A percentile compares a stretch with the other conserved stretches of the same genome.
Conservation (phyloP, 805 yeast species). For the Candida namnaoensis region DNA sequence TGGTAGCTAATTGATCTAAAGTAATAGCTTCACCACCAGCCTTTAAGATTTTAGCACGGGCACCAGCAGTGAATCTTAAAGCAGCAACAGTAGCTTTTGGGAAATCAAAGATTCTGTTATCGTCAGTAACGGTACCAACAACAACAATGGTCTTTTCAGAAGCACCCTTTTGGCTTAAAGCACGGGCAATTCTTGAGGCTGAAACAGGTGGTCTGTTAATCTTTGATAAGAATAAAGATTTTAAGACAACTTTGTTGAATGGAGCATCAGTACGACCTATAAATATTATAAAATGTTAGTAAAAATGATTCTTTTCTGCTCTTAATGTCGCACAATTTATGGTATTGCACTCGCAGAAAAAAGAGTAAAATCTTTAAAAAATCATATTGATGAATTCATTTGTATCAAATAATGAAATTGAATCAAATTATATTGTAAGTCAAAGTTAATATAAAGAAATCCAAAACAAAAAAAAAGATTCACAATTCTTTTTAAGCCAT, state of each 20-base stretch:
- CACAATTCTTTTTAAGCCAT: no score
- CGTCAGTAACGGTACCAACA: slow-evolving; percentile 99
- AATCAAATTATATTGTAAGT: no score
- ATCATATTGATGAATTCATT: no score
- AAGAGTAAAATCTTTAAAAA: background rate
- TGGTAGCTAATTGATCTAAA: slow-evolving; percentile 96
- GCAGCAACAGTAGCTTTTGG: slow-evolving; percentile 99
- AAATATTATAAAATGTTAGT: slow-evolving; percentile 25
- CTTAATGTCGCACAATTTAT: slow-evolving; percentile 28
- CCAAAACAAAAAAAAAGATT: no score
- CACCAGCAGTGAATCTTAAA: slow-evolving; percentile 98
- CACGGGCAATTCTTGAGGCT: slow-evolving; percentile 81
- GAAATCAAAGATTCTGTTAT: slow-evolving; percentile 85
- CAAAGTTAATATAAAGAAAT: no score
- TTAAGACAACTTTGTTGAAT: slow-evolving; percentile 96
- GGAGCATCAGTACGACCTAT: slow-evolving; percentile 97
- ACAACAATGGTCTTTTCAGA: slow-evolving; percentile 90
- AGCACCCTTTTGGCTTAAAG: slow-evolving; percentile 77
- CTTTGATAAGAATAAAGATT: slow-evolving; percentile 93
- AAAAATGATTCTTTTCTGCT: slow-evolving; percentile 33
- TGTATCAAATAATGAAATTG: no score
- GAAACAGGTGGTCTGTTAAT: slow-evolving; percentile 99
- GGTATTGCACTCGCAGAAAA: slow-evolving; percentile 30
- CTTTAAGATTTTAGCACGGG: slow-evolving; percentile 93
- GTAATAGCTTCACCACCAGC: slow-evolving; percentile 99